Base-by-base conservation (phyloP, 1,284 basidiomycete genomes). In the Fomitopsis schrenkii region DNA sequence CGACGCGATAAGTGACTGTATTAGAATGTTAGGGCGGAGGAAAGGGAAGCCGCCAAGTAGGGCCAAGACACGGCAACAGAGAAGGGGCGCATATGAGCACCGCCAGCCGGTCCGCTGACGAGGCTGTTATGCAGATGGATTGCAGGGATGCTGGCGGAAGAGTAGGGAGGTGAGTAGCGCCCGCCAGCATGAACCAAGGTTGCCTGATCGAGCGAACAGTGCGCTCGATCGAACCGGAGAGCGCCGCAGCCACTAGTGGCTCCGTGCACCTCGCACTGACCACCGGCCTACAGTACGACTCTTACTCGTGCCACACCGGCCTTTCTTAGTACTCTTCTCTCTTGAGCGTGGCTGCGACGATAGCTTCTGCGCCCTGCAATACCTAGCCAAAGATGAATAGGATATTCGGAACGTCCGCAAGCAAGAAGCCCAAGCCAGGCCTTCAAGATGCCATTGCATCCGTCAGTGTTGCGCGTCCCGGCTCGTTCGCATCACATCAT, bases 391-490 rank as follows among this genome's bases (percentile, higher is more conserved):
- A 38, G 1, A 93, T 93, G 90, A 91, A 93, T 71, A 83, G 90
- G 60, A 90, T 95, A 71, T 95, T 95, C 76, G 94, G 94, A 42
- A 71, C 82, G 1, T 88, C 90, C 7, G 67, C 83, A 19, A 84
- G 83, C 75, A 91, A 89, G 75, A 98, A 97, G 71, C 92, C 95
- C 41, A 94, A 95, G 71, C 88, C 96, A 0, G 83, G 83, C 2
- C 84, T 99, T 6, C 87, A 91, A 64, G 95, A 98, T 79, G 97
- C 97, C 17, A 98, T 99, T 69, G 76, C 85, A 46, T 90, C 94
- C 64, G 93, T 94, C 69, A 75, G 88, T 77, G 28, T 5, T 35
- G 15, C 50, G 28, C 15, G 22, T 19, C 9, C 55, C 9, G 42
- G 57, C 10, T 36, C 50, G 54, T 50, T 55, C 30, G 22, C 41